Percentiles rank a stretch among this genome's conserved stretches.
Evolutionary conservation across 208 protist species (phyloP).

Genomic region (Vickermania ingenoplastis): DNA sequence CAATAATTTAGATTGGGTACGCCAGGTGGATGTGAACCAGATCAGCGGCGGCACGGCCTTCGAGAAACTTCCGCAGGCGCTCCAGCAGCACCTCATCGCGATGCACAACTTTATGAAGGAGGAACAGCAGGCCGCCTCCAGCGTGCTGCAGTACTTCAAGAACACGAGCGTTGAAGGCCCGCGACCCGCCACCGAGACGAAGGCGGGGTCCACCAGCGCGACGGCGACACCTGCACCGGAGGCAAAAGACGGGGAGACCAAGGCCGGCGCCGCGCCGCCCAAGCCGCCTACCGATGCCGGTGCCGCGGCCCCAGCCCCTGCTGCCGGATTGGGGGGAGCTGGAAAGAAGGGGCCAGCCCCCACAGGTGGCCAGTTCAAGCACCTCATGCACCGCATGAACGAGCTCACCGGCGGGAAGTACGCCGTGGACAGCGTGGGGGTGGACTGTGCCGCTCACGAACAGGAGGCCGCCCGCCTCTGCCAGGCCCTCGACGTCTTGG

Average conservation of each 20-base stretch:
- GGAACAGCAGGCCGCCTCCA: slow-evolving; percentile 42
- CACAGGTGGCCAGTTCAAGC: slow-evolving; percentile 4
- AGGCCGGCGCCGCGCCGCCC: not conserved
- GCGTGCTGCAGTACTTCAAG: slow-evolving; percentile 47
- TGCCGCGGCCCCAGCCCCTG: not conserved
- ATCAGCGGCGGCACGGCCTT: slow-evolving; percentile 63
- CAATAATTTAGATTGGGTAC: slow-evolving; percentile 41
- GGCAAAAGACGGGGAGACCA: not conserved
- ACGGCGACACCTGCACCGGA: not conserved
- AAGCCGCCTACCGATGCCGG: not conserved
- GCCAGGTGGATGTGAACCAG: slow-evolving; percentile 55
- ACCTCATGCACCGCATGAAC: not conserved
- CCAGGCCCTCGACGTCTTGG: slow-evolving; percentile 37
- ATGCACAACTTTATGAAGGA: slow-evolving; percentile 62
- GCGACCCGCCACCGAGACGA: slow-evolving; percentile 12
- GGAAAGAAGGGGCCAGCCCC: slow-evolving; percentile 6
- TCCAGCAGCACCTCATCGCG: slow-evolving; percentile 73
- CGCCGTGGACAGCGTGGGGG: slow-evolving; percentile 46
- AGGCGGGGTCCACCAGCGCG: not conserved
- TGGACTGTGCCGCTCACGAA: slow-evolving; percentile 52
- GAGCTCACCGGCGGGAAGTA: slow-evolving; percentile 11
- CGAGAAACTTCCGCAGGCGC: slow-evolving; percentile 41
- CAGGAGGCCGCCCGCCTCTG: slow-evolving; percentile 32
- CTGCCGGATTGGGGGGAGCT: too few species aligned
- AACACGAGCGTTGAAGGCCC: slow-evolving; percentile 15